Percentiles rank a stretch among this genome's conserved stretches.
Evolutionary conservation across 139 green algal genomes (phyloP).

Genomic region (Chlorella sp.): DNA sequence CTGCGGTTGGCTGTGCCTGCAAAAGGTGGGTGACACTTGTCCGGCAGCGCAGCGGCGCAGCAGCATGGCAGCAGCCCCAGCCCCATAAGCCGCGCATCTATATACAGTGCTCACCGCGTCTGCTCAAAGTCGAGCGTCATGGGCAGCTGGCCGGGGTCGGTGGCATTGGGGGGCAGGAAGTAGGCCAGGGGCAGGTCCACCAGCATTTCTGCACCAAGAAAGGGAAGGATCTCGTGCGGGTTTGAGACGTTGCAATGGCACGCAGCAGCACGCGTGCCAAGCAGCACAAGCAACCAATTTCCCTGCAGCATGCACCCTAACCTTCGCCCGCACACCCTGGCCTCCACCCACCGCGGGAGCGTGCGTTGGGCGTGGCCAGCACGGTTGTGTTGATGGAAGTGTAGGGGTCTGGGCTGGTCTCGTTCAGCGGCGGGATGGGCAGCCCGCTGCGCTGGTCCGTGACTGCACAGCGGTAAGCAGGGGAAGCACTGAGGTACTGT

Average conservation of each 20-base stretch:
- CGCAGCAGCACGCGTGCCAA: too few species aligned
- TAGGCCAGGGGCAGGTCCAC: conserved; percentile 12
- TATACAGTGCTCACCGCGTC: not conserved
- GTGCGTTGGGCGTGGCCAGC: conserved; percentile 16
- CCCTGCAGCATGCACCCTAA: too few species aligned
- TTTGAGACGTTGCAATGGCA: too few species aligned
- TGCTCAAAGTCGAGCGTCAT: conserved; percentile 12
- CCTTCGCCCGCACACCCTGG: too few species aligned
- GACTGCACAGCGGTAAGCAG: not conserved
- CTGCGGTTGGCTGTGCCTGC: too few species aligned
- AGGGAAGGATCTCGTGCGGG: too few species aligned
- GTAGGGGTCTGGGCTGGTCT: not conserved
- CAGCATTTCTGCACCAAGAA: conserved; percentile 10
- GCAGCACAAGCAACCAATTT: too few species aligned
- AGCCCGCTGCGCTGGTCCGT: not conserved
- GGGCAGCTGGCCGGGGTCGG: not conserved
- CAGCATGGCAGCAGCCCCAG: too few species aligned
- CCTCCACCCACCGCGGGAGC: not conserved
- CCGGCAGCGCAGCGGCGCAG: too few species aligned
- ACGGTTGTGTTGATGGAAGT: not conserved
- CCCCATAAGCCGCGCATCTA: too few species aligned
- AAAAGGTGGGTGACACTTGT: too few species aligned
- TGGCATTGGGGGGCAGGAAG: conserved; percentile 2
- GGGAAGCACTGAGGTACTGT: too few species aligned
- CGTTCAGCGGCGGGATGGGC: not conserved